Evolutionary conservation across 495 filamentous ascomycete species (phyloP).

Genomic region (Elasticomyces elasticus): DNA sequence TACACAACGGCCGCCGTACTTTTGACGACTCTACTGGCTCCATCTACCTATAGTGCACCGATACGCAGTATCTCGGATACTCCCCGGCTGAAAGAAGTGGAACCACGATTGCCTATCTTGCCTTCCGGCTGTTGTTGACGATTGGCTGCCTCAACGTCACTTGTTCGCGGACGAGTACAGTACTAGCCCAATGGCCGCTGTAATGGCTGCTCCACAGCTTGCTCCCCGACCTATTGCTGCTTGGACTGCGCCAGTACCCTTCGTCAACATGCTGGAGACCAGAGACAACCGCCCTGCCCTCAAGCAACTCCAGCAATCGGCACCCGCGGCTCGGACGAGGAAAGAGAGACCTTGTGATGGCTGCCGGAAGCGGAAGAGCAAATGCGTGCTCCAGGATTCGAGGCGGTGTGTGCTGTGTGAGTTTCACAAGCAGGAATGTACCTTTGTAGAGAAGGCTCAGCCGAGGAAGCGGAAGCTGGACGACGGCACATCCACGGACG

Average conservation of each 20-base stretch:
- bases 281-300: constrained; percentile 28
- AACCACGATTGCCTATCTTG: not conserved
- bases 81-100: not conserved
- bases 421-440: constrained; percentile 41
- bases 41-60: not conserved
- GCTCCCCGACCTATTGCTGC: constrained; percentile 27
- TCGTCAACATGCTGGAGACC: constrained; percentile 15
- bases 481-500: constrained; percentile 4
- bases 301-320: constrained; percentile 20
- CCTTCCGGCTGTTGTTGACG: not conserved
- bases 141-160: not conserved
- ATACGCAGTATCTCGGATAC: not conserved
- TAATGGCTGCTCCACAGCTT: constrained; percentile 29
- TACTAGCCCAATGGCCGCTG: constrained; percentile 25
- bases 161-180: not conserved
- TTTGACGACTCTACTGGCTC: not conserved
- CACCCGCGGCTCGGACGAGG: constrained; percentile 6
- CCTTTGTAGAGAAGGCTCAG: constrained; percentile 39
- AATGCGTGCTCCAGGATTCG: constrained; percentile 90
- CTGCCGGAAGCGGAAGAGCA: constrained; percentile 73
- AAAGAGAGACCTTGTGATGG: constrained; percentile 49
- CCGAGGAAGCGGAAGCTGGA: constrained; percentile 42
- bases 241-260: constrained; percentile 27
- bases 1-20: not conserved
- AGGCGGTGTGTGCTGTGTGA: constrained; percentile 49